A percentile compares a stretch with the other conserved stretches of the same genome.
These are phyloP conservation scores for Bipolaris zeicola DNA, from an alignment of 2,329 filamentous ascomycete species.

Conservation along the genomic window DNA sequence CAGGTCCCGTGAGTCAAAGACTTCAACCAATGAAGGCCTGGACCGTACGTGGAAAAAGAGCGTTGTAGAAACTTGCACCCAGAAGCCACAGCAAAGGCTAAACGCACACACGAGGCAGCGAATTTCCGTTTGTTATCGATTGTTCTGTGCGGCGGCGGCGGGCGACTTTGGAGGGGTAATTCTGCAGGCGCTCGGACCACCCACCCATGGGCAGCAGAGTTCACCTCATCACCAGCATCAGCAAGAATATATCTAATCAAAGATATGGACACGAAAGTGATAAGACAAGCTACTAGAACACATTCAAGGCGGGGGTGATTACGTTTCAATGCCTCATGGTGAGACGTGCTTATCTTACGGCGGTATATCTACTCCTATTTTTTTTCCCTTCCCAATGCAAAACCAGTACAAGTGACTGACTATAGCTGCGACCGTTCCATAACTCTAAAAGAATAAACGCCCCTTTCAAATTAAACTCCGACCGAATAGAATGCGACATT, in stretches of 20 bases:
- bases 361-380: conserved; percentile 8
- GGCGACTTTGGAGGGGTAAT: conserved; percentile 21
- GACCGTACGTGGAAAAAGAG: conserved; percentile 24
- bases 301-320: neutral
- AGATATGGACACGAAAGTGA: neutral
- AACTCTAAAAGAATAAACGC: conserved; percentile 13
- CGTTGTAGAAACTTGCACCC: conserved; percentile 17
- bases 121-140: conserved; percentile 33
- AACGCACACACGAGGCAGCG: conserved; percentile 31
- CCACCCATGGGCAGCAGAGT: neutral
- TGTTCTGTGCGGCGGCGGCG: conserved; percentile 22
- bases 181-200: conserved; percentile 9
- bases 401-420: conserved; percentile 6
- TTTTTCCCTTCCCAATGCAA: conserved; percentile 11
- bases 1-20: conserved; percentile 29
- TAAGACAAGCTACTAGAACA: neutral
- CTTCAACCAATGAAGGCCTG: conserved; percentile 34
- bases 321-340: conserved; percentile 5
- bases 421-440: conserved; percentile 3
- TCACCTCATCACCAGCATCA: neutral
- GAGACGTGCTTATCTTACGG: conserved; percentile 1
- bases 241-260: neutral
- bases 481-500: conserved; percentile 14
- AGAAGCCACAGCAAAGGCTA: conserved; percentile 29
- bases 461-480: conserved; percentile 11